Evolutionary conservation across 257 asterid species (phyloP).

Genomic region (Haberlea rhodopensis): DNA sequence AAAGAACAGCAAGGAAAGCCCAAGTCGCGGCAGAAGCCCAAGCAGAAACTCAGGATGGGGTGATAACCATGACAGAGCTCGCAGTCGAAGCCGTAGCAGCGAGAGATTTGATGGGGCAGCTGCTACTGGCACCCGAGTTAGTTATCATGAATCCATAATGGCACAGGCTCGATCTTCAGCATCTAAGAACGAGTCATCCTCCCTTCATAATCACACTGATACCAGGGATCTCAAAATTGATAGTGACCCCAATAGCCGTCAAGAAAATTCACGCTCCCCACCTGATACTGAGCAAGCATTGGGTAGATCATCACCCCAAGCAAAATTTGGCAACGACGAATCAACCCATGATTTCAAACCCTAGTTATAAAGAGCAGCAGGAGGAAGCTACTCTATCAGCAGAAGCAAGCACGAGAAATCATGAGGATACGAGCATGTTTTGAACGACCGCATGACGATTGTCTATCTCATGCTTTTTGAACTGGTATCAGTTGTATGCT

Average conservation of each 20-base stretch:
- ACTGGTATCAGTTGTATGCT: neutral
- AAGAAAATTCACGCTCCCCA: neutral
- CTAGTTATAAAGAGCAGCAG: neutral
- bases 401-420: neutral
- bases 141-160: slow-evolving; percentile 65
- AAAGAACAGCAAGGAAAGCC: slow-evolving; percentile 44
- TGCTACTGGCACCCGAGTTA: slow-evolving; percentile 29
- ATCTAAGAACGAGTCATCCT: neutral
- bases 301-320: neutral
- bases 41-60: slow-evolving; percentile 49
- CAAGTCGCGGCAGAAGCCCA: slow-evolving; percentile 55
- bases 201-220: slow-evolving; percentile 19
- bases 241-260: neutral
- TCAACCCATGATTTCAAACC: neutral
- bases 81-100: slow-evolving; percentile 41
- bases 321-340: neutral
- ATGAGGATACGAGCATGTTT: neutral
- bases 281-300: neutral
- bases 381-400: neutral
- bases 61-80: slow-evolving; percentile 29
- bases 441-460: neutral
- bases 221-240: slow-evolving; percentile 10
- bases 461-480: neutral
- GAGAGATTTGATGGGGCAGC: slow-evolving; percentile 46
- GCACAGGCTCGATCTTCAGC: slow-evolving; percentile 23